Evolutionary conservation across 306 rosid species (phyloP).

Genomic region (Prunus fruticosa): DNA sequence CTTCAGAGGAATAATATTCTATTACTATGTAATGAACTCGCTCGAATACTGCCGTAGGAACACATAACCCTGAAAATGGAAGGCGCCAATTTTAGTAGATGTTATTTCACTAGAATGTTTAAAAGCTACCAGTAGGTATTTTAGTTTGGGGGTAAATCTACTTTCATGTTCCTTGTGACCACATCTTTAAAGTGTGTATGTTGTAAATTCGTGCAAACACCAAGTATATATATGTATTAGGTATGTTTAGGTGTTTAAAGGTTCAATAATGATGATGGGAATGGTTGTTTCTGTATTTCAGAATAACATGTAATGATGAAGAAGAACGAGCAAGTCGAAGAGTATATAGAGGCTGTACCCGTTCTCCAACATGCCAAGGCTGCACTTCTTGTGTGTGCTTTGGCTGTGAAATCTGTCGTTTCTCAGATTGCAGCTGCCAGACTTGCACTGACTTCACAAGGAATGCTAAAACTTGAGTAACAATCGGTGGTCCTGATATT

Average conservation of each 20-base stretch:
- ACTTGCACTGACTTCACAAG: slow-evolving; percentile 89
- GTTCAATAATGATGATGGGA: not conserved
- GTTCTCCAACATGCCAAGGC: slow-evolving; percentile 85
- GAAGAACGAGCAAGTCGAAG: slow-evolving; percentile 91
- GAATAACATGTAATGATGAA: slow-evolving; percentile 79
- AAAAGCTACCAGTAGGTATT: not conserved
- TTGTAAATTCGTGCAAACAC: not conserved
- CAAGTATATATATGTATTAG: not conserved
- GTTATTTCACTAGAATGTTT: not conserved
- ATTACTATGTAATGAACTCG: not conserved
- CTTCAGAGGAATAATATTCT: not conserved
- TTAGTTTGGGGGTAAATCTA: not conserved
- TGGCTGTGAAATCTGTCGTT: slow-evolving; percentile 84
- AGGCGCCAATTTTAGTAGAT: not conserved
- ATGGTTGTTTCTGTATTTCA: slow-evolving; percentile 23
- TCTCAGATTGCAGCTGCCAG: slow-evolving; percentile 96
- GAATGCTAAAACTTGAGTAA: slow-evolving; percentile 58
- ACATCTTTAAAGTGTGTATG: not conserved
- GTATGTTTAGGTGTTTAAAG: not conserved
- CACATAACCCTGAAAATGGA: no score
- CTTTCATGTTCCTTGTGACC: not conserved
- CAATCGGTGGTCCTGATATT: not conserved
- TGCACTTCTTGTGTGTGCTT: slow-evolving; percentile 98
- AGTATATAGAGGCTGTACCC: slow-evolving; percentile 80
- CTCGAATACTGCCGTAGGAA: no score